These are phyloP conservation scores for Pichia sp. DNA, from an alignment of 1,139 yeast species.

Conservation along the genomic window DNA sequence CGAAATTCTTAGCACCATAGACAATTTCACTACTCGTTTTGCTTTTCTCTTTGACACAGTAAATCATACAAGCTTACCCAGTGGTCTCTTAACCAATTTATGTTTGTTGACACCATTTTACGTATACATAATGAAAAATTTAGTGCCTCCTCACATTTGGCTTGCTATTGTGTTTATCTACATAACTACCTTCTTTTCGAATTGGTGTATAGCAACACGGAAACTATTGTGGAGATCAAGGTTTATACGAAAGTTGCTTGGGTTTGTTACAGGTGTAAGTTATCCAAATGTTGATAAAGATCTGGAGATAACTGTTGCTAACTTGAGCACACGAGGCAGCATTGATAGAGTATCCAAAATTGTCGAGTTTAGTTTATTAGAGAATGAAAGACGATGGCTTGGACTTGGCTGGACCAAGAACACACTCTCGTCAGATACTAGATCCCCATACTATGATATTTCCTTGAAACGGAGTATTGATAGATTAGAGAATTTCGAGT, in stretches of 20 bases:
- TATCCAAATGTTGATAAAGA: conserved; percentile 18
- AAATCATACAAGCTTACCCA: no score
- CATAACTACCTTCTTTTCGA: conserved; percentile 43
- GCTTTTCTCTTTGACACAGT: conserved; percentile 2
- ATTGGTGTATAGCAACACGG: conserved; percentile 46
- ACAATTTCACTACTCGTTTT: conserved; percentile 41
- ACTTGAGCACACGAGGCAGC: conserved; percentile 3
- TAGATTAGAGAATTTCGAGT: conserved; percentile 36
- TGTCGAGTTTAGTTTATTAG: conserved; percentile 44
- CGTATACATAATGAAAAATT: conserved; percentile 31
- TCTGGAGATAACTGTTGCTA: conserved; percentile 13
- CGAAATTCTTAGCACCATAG: conserved; percentile 45
- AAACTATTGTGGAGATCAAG: conserved; percentile 50
- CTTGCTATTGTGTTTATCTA: conserved; percentile 36
- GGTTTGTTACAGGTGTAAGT: conserved; percentile 40
- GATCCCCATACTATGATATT: conserved; percentile 41
- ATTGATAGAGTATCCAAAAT: conserved; percentile 33
- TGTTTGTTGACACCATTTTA: conserved; percentile 35
- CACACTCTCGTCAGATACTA: conserved; percentile 41
- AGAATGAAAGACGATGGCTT: conserved; percentile 56
- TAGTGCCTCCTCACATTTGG: conserved; percentile 32
- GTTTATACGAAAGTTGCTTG: conserved; percentile 34
- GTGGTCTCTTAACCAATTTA: neutral
- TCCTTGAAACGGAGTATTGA: conserved; percentile 32
- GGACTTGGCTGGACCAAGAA: conserved; percentile 54